Evolutionary conservation across 305 asterid genomes (phyloP).

Genomic region (Fraxinus angustifolia): DNA sequence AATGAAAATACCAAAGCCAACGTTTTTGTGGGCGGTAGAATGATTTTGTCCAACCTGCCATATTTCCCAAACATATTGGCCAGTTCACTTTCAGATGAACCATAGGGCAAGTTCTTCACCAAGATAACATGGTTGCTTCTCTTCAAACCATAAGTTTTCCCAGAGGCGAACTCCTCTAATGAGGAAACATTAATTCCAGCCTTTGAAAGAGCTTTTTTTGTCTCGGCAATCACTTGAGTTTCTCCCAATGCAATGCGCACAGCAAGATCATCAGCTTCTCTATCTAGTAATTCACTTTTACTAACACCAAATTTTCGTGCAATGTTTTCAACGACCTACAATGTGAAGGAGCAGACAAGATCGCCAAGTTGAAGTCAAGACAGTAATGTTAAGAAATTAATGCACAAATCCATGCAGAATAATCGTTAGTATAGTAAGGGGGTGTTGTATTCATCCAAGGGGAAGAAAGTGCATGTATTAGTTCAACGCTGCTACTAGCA

Average conservation of each 20-base stretch:
- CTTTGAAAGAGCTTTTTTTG: constrained; percentile 74
- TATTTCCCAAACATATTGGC: constrained; percentile 75
- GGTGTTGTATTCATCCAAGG: constrained; percentile 1
- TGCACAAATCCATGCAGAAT: constrained; percentile 5
- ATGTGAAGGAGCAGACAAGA: constrained; percentile 25
- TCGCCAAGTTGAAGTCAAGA: constrained; percentile 15
- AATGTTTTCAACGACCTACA: constrained; percentile 81
- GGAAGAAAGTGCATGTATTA: not conserved
- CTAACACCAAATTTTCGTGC: constrained; percentile 81
- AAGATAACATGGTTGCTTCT: constrained; percentile 88
- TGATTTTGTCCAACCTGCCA: constrained; percentile 79
- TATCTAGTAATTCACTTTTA: constrained; percentile 79
- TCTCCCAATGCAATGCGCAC: constrained; percentile 88
- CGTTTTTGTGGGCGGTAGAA: constrained; percentile 81
- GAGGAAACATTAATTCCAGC: constrained; percentile 79
- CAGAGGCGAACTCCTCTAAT: constrained; percentile 73
- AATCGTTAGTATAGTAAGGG: not conserved
- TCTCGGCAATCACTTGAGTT: constrained; percentile 90
- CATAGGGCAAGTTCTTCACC: constrained; percentile 87
- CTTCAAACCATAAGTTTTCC: constrained; percentile 65
- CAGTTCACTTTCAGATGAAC: constrained; percentile 78
- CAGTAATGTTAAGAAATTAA: constrained; percentile 12
- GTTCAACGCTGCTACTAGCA: not conserved
- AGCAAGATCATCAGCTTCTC: constrained; percentile 78
- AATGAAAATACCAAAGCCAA: constrained; percentile 71